Base-by-base conservation (phyloP, 139 green algal species). In the Chlorella sp. region DNA sequence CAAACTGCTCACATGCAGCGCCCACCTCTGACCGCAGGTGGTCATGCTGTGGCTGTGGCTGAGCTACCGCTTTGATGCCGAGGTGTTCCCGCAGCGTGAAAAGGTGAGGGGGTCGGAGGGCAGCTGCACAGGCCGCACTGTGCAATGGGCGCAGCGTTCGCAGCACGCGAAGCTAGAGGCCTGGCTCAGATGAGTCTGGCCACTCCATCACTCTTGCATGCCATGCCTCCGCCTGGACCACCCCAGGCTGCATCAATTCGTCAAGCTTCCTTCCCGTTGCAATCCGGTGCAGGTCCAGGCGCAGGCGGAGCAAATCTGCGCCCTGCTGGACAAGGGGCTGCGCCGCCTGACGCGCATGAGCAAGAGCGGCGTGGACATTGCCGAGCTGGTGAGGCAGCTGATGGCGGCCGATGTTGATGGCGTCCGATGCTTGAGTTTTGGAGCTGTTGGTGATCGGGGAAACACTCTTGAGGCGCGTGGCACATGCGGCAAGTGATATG, bases 31-130 rank as follows among this genome's bases (percentile, higher is more conserved):
- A 41, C 32, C 32, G 30, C 77, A 83, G 77, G 54, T 90, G 41
- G 81, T 77, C 30, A 87, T 81, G 60, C 73, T 91, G 2, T 91
- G 88, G 88, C 80, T 89, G 43, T 91, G 88, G 88, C 84, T 91
- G 51, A 84, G 79, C 36, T 80, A 89, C 81, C 84, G 88, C n/a
- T 91, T 91, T 48, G 83, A 85, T 26, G 46, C 51, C 13, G 80
- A 85, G 32, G 69, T n/a, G 62, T 88, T 90, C 74, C 77, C 83
- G 0, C 46, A 60, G 30, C 64, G 78, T 1, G 68, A 88, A 5
- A 73, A 86, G 60, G 85, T 75, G 51, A 38, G 69, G 28, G 69
- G 11, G 44, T 46, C 5, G 44, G 34, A 48, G 77, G 9, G 13
- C 19, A 11, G 43, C 67, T 73, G 54, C 74, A 81, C 30, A 26